Evolutionary conservation across 2,329 filamentous ascomycete species (phyloP).

Genomic region (Aspergillus sojae): DNA sequence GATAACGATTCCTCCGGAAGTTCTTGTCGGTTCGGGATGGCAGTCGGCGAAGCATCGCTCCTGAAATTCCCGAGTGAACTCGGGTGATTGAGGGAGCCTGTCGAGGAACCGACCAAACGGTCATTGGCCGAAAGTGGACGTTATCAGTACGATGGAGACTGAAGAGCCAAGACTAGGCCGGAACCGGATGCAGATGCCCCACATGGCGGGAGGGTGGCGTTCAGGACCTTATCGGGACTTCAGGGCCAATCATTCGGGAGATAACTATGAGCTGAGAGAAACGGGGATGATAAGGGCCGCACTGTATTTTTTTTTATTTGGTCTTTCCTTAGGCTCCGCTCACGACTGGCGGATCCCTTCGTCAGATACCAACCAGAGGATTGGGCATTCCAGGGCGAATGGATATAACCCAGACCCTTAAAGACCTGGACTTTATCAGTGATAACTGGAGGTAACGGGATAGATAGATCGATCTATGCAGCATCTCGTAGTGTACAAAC

Average conservation of each 20-base stretch:
- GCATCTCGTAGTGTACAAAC: background rate
- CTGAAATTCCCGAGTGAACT: conserved; percentile 16
- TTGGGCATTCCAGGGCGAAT: background rate
- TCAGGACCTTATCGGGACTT: conserved; percentile 21
- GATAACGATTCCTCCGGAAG: background rate
- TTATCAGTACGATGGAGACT: conserved; percentile 21
- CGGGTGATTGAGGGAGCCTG: conserved; percentile 14
- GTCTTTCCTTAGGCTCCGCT: background rate
- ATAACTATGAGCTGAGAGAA: conserved; percentile 23
- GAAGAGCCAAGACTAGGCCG: conserved; percentile 5
- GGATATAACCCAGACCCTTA: background rate
- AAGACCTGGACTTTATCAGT: background rate
- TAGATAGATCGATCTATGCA: background rate
- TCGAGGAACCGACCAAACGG: background rate
- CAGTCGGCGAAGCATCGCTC: background rate
- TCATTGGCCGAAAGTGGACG: conserved; percentile 19
- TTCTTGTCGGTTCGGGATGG: background rate
- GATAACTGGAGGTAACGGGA: background rate
- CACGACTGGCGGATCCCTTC: background rate
- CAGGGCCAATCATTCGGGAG: conserved; percentile 20
- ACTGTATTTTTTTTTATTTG: background rate
- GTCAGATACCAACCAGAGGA: background rate
- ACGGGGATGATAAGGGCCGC: conserved; percentile 13
- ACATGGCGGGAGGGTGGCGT: conserved; percentile 17
- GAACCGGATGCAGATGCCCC: conserved; percentile 12